Evolutionary conservation across 176 grass and related monocot genomes (phyloP), one percentile per base, ranked within the genome.

Genomic region (Hyparrhenia diplandra): DNA sequence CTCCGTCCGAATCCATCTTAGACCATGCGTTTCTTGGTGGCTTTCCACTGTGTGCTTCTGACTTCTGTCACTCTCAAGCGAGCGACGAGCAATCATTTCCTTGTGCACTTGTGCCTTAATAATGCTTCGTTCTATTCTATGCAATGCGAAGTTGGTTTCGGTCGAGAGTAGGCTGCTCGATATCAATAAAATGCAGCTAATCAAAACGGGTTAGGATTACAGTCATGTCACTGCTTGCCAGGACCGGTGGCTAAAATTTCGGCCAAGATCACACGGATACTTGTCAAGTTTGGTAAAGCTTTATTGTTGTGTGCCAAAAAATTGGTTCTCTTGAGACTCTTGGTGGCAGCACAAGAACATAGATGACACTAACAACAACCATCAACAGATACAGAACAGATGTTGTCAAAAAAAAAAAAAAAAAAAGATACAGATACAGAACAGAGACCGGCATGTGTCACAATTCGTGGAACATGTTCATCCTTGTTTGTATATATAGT

Each of bases 141-240:
- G 12, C n/a, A n/a, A n/a, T 23, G 21, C 27, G 24, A 72, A 35
- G 40, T 60, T 69, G 54, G 28, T 61, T 76, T 28, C 58, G 4
- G 23, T 28, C 21, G 35, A n/a, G 4, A 40, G 7, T 61, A 41
- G 11, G 21, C 54, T 25, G 51, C 10, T 5, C 5, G 7, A 4
- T n/a, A 64, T 7, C 83, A 11, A 25, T 16, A 21, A 29, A 79
- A 13, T 7, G 59, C 83, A 49, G 67, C 66, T 85, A 66, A 49
- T 13, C 31, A 79, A 66, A 47, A 49, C 25, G 27, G 27, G 27
- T 10, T 0, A 36, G 17, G 71, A 34, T 10, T 23, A 21, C 27
- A 3, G 47, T 20, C 1, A 13, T 29, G 18, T 63, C 8, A 77
- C 11, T 28, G 75, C 25, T 64, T 41, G 24, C 37, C 58, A 64